Conservation (phyloP, 306 rosid species). For the Alnus glutinosa region DNA sequence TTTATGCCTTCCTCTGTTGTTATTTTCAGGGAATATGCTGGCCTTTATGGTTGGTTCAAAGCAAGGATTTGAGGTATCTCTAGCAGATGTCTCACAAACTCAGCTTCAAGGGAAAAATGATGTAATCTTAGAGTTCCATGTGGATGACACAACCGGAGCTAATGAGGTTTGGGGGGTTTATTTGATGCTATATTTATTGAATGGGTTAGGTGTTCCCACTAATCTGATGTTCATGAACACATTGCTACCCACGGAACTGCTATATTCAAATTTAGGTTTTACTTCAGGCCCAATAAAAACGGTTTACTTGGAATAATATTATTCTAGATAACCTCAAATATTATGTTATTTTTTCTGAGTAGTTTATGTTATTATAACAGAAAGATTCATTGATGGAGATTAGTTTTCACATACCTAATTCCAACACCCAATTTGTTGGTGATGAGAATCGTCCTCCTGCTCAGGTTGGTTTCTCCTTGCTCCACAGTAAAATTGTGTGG, state of each 20-base stretch:
- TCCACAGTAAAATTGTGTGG: slow-evolving; percentile 5
- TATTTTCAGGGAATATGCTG: slow-evolving; percentile 80
- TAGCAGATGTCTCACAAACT: slow-evolving; percentile 96
- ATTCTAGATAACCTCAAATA: background rate
- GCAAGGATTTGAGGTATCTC: slow-evolving; percentile 98
- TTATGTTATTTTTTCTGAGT: slow-evolving; percentile 4
- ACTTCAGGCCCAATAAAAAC: background rate
- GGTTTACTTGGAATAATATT: background rate
- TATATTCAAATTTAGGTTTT: slow-evolving; percentile 4
- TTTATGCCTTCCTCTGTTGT: slow-evolving; percentile 22
- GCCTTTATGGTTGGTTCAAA: slow-evolving; percentile 83
- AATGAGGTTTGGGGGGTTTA: slow-evolving; percentile 64
- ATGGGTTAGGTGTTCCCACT: background rate
- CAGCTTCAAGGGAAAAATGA: slow-evolving; percentile 96
- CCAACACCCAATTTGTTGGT: slow-evolving; percentile 96
- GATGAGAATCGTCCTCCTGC: slow-evolving; percentile 93
- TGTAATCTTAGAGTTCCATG: slow-evolving; percentile 90
- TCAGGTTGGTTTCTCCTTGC: slow-evolving; percentile 58
- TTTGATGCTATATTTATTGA: slow-evolving; percentile 1
- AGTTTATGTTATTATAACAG: slow-evolving; percentile 44
- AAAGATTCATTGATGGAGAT: slow-evolving; percentile 99
- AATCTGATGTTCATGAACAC: background rate
- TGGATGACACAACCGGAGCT: slow-evolving; percentile 97
- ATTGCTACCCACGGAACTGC: background rate
- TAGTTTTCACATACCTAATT: slow-evolving; percentile 92